phyloP scores from a whole-genome alignment of 169 alveolate genomes.

The Theileria parva region DNA sequence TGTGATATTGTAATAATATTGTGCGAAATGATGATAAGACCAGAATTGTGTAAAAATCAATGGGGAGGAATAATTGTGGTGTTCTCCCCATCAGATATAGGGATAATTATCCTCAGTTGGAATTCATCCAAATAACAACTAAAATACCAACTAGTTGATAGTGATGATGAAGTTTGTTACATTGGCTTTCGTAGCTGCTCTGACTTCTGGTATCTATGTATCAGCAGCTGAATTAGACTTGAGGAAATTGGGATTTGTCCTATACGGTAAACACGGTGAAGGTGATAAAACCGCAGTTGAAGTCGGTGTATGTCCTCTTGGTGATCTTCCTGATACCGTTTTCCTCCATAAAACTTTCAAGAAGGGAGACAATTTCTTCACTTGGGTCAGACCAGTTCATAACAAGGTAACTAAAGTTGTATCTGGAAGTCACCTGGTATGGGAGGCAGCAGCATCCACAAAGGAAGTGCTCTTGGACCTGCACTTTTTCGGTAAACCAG shows the following conservation, averaged over 20 bases:
- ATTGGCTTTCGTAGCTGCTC: neutral
- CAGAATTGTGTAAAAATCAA: too few species aligned
- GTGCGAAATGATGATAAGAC: too few species aligned
- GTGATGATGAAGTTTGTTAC: neutral
- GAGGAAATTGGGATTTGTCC: neutral
- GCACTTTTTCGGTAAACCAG: neutral
- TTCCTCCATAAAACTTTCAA: neutral
- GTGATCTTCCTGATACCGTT: neutral
- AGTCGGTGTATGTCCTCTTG: neutral
- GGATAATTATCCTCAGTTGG: neutral
- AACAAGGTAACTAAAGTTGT: neutral
- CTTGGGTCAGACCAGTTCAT: slow-evolving; percentile 10
- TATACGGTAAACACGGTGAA: neutral
- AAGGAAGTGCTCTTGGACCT: neutral
- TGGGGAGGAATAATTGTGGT: too few species aligned
- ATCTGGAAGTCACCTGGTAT: neutral
- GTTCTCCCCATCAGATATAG: too few species aligned
- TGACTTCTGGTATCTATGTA: neutral
- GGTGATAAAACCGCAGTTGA: neutral
- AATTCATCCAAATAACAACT: neutral
- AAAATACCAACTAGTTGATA: neutral
- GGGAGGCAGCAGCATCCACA: neutral
- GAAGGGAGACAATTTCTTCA: neutral
- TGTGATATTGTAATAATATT: too few species aligned
- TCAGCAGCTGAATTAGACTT: neutral